Percentiles rank a stretch among this genome's conserved stretches.
Conservation (phyloP, 2,329 filamentous ascomycete species). For the Nemania sp. region DNA sequence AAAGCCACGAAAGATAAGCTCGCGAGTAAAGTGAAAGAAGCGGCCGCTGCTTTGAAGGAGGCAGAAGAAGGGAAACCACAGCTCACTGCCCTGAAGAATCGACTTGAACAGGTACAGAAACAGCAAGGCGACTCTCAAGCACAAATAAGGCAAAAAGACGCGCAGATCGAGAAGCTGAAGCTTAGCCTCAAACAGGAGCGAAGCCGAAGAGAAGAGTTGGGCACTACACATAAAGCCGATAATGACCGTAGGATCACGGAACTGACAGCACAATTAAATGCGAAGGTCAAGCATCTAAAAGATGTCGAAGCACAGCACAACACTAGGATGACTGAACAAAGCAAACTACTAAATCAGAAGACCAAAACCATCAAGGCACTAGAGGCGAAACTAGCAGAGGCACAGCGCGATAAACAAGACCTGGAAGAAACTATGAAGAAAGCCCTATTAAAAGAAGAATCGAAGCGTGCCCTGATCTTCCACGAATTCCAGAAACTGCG, state of each 20-base stretch:
- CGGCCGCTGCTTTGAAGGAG: not conserved
- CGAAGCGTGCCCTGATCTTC: conserved; percentile 85
- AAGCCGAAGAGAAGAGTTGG: conserved; percentile 5
- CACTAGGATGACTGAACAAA: not conserved
- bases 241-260: not conserved
- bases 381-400: conserved; percentile 6
- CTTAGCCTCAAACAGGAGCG: conserved; percentile 11
- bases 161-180: conserved; percentile 7
- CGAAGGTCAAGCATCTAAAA: too few relatives aligned
- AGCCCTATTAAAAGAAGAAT: conserved; percentile 39
- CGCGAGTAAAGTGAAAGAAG: not conserved
- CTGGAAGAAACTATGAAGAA: conserved; percentile 21
- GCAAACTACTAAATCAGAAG: conserved; percentile 5
- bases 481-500: conserved; percentile 97
- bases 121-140: not conserved
- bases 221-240: too few relatives aligned
- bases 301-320: too few relatives aligned
- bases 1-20: not conserved
- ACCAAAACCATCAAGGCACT: conserved; percentile 17
- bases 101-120: not conserved
- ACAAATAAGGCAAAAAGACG: conserved; percentile 1
- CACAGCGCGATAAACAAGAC: not conserved
- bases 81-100: not conserved
- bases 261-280: not conserved
- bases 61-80: conserved; percentile 3